Evolutionary conservation across 768 basidiomycete genomes (phyloP), one percentile per base, ranked within the genome.

Genomic region (Tylopilus vinaceipallidus): DNA sequence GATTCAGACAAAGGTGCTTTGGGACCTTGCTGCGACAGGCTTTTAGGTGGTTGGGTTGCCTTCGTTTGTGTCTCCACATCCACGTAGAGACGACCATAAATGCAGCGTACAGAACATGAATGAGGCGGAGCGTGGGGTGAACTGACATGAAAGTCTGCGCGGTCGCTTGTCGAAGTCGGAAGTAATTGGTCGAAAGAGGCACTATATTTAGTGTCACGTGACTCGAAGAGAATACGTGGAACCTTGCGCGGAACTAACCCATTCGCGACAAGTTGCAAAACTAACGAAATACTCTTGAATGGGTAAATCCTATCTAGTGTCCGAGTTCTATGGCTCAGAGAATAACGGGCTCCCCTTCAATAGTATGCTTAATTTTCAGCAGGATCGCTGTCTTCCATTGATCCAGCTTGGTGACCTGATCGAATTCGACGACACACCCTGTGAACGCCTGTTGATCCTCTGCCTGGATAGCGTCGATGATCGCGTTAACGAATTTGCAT

Each of bases 381-480:
- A 99, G 68, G 43, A 99, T 86, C 24, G 68, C 75, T 39, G 95
- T 98, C 79, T 98, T 98, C 94, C 93, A 97, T 68, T 88, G 88
- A 67, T 98, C 95, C 64, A 99, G 71, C 72, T 91, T 93, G 33
- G 83, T 88, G 53, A 98, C 81, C 63, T 93, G 86, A 67, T 98
- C 94, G 65, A 82, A 98, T 65, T 95, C 92, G 36, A 82, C 83
- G n/a, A 95, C 85, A n/a, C 85, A 84, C 16, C 72, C 84, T 6
- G 89, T 91, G 66, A 88, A 95, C 22, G 74, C 69, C 58, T 90
- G 84, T 69, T 81, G 60, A 72, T 89, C 87, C 6, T 81, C 85
- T 27, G 72, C 73, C 46, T 86, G 84, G 49, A 85, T 80, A 4
- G 91, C 83, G n/a, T 94, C 88, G 26, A 85, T 78, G 46, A 98